These are phyloP conservation scores for Pestalotiopsis sp. DNA, from an alignment of 2,329 filamentous ascomycete species.

Conservation along the genomic window DNA sequence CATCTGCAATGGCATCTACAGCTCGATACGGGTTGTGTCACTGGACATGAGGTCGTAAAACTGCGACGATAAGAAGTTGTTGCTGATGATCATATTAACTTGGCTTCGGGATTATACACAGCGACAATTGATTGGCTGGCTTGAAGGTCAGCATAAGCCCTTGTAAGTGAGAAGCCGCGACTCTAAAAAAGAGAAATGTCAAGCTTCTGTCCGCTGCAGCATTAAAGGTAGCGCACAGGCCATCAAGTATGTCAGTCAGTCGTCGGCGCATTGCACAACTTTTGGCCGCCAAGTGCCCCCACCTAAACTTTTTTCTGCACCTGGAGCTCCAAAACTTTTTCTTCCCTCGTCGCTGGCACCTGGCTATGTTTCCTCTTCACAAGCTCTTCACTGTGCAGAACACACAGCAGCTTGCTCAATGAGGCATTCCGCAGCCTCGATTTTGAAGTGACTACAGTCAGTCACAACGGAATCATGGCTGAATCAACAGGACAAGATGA, in stretches of 20 bases:
- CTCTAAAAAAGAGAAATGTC: background rate
- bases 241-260: background rate
- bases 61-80: background rate
- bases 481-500: constrained; percentile 51
- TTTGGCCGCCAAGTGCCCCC: background rate
- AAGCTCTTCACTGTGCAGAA: background rate
- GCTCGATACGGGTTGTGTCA: background rate
- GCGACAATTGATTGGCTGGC: background rate
- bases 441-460: background rate
- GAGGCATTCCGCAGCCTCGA: background rate
- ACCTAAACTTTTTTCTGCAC: background rate
- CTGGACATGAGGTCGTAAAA: background rate
- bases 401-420: constrained; percentile 6
- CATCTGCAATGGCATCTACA: background rate
- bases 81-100: no score
- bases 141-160: background rate
- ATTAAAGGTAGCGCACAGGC: background rate
- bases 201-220: background rate
- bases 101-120: no score
- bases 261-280: background rate
- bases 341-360: background rate
- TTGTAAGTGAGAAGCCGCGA: background rate
- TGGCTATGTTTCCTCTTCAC: background rate
- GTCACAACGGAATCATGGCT: constrained; percentile 29
- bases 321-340: constrained; percentile 3